These are phyloP conservation scores for Knufia fluminis DNA, from an alignment of 2,329 filamentous ascomycete species.

Conservation along the genomic window DNA sequence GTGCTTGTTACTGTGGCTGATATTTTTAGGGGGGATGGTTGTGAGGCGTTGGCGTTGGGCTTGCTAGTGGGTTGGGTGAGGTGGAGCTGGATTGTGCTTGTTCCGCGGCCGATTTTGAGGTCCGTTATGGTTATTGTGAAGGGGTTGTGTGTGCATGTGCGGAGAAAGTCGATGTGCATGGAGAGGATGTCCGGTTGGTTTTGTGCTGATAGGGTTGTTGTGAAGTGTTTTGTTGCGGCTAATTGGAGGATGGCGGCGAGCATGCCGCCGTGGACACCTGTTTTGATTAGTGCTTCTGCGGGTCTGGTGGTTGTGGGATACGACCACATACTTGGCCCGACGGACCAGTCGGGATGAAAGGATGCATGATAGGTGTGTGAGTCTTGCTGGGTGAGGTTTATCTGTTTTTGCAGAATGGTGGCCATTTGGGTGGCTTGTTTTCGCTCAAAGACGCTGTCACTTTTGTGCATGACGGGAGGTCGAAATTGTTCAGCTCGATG, in stretches of 20 bases:
- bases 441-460: too few species aligned
- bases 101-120: neutral
- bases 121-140: neutral
- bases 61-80: neutral
- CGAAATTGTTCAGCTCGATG: too few species aligned
- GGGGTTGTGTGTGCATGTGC: slow-evolving; percentile 1
- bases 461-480: too few species aligned
- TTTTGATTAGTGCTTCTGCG: neutral
- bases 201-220: neutral
- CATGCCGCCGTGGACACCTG: neutral
- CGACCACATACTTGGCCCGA: neutral
- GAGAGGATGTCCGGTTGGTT: neutral
- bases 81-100: neutral
- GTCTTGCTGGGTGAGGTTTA: neutral
- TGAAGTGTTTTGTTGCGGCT: neutral
- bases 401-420: neutral
- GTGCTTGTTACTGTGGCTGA: neutral
- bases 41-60: too few species aligned
- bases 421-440: neutral
- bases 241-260: slow-evolving; percentile 1
- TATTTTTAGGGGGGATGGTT: neutral
- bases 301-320: neutral
- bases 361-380: neutral
- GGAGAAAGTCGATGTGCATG: slow-evolving; percentile 1
- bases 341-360: neutral